A percentile compares a stretch with the other conserved stretches of the same genome.
These are phyloP conservation scores for Murraya paniculata DNA, from an alignment of 345 rosid species.

Conservation along the genomic window DNA sequence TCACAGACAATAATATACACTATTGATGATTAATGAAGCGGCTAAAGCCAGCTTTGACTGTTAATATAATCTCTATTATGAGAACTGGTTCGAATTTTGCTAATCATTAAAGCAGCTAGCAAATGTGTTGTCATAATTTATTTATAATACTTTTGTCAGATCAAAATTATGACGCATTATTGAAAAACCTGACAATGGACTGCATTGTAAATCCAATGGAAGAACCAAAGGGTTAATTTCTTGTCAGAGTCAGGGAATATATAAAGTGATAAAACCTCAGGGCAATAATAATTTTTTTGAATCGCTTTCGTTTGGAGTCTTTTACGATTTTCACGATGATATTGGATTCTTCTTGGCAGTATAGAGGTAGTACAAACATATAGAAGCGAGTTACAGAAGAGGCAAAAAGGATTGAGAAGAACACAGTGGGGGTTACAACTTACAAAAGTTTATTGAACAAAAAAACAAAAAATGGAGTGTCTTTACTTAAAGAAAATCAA, in stretches of 20 bases:
- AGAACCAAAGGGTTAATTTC: constrained; percentile 3
- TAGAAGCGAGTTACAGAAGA: constrained; percentile 16
- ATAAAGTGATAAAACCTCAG: too few species aligned
- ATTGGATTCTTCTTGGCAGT: constrained; percentile 38
- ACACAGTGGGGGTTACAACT: constrained; percentile 5
- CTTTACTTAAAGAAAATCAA: constrained; percentile 27
- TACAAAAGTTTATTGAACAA: neutral
- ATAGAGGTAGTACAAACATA: constrained; percentile 17
- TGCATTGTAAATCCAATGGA: constrained; percentile 5
- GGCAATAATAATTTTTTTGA: neutral
- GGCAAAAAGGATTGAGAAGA: constrained; percentile 25
- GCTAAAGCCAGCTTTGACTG: neutral
- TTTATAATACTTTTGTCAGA: constrained; percentile 27
- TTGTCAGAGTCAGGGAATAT: neutral
- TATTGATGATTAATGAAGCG: neutral
- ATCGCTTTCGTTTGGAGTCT: constrained; percentile 39
- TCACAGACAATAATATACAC: constrained; percentile 7
- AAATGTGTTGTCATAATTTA: constrained; percentile 27
- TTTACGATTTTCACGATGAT: constrained; percentile 15
- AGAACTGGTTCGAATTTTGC: constrained; percentile 12
- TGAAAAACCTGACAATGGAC: neutral
- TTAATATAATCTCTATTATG: neutral
- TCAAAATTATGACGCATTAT: constrained; percentile 27
- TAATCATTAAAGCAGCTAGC: constrained; percentile 35
- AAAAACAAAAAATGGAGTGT: constrained; percentile 23